Base-by-base conservation (phyloP, 345 rosid species). In the Salix arbutifolia region DNA sequence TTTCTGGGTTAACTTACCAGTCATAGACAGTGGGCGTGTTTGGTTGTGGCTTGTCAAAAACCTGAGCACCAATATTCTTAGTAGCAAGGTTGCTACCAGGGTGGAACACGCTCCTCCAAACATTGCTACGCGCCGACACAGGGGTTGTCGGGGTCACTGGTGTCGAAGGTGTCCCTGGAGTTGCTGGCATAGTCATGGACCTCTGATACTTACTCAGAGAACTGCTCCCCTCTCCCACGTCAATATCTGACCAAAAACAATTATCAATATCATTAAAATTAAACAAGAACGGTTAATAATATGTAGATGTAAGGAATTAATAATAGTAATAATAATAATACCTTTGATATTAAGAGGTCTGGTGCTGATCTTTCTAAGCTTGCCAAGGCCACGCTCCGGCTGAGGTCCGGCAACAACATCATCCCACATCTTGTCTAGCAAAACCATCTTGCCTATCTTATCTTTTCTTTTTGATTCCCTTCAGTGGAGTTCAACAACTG, bases 31-130 rank as follows among this genome's bases (percentile, higher is more conserved):
- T 89, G 62, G 99, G 99, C 31, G 99, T 85, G 87, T 95, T 93
- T 0, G 99, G 88, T 64, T 90, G 1, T 0, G 98, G 97, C 83
- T 87, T 90, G 83, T 95, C 99, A 40, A 91, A 92, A 53, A 89
- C 71, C 65, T 87, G 81, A 11, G 88, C 84, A 0, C 99, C 97
- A 31, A 88, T 83, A 26, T 79, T 78, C 85, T 14, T 90, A 40
- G 97, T 94, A n/a, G 95, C 94, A 7, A 88, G 88, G 89, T 94
- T 92, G 86, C 98, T 92, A 1, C 98, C 98, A 0, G 98, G 98
- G 80, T 94, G 77, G 84, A 95, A 95, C 71, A 95, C 98, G 77
- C 97, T 95, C 88, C 99, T 88, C 98, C 99, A 93, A 68, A 95
- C 99, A 90, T 93, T 95, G 33, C 85, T 91, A 48, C 89, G 88